Evolutionary conservation across 495 filamentous ascomycete genomes (phyloP), one percentile per base, ranked within the genome.

Genomic region (Neurospora sp.): DNA sequence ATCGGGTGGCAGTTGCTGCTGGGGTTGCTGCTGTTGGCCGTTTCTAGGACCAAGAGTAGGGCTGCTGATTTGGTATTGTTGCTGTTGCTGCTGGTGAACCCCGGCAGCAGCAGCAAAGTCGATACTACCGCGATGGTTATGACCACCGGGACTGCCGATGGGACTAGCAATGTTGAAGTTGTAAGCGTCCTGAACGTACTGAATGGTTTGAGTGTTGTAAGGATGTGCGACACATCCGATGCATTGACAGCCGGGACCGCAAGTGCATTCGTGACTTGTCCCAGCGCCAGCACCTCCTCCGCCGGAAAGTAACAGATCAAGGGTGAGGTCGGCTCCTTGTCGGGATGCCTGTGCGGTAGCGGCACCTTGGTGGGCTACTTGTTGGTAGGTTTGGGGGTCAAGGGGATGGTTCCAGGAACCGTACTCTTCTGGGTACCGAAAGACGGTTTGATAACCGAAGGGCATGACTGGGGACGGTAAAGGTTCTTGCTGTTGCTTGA

Each of bases 201-300:
- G 83, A 46, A 84, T 83, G n/a, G 90, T 92, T n/a, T 88, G 86
- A 27, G 87, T 81, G 77, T 94, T 94, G 78, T 88, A 93, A 5
- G 91, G 92, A 77, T 94, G 92, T 44, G 86, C 84, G 31, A 87
- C 80, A 76, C 92, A 94, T 27, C 88, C 90, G 35, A 92, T 76
- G 75, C 92, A 94, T 72, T 90, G 82, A 75, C 92, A 94, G 1
- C 83, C 83, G 69, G 90, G 83, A 74, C 93, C 88, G 78, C 93
- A 90, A 75, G 81, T 77, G 80, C 92, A 90, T 69, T 88, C 80
- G 73, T 91, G 84, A 39, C 78, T 80, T 9, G 78, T 78, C 44
- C 79, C 80, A 31, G 40, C 71, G 53, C 76, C 75, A 14, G 48
- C 42, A 7, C 75, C 73, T 12, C 75, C 73, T 7, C 40, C 75